Conservation (phyloP, 352 stramenopile genomes). For the Blastocystis sp. region DNA sequence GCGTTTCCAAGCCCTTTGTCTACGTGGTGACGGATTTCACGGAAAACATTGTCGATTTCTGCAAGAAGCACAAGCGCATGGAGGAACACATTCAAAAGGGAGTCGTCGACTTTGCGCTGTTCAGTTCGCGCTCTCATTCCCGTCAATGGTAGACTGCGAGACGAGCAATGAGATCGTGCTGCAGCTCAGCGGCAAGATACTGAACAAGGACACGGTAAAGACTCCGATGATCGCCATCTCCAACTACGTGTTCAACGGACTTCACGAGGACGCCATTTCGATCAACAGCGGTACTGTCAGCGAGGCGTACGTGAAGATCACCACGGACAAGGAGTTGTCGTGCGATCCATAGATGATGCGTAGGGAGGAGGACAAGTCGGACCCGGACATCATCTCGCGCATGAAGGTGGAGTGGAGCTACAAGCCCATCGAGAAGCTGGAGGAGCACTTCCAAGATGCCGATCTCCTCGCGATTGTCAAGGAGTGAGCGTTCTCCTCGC, state of each 20-base stretch:
- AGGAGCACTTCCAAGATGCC: constrained; percentile 9
- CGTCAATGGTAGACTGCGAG: constrained; percentile 52
- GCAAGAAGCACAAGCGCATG: constrained; percentile 68
- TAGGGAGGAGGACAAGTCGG: constrained; percentile 26
- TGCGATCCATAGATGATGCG: not conserved
- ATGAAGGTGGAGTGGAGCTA: constrained; percentile 67
- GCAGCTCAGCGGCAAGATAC: constrained; percentile 32
- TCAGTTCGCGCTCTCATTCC: constrained; percentile 49
- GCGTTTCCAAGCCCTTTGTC: constrained; percentile 69
- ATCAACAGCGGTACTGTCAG: constrained; percentile 49
- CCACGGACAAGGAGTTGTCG: constrained; percentile 29
- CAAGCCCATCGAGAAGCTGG: constrained; percentile 1
- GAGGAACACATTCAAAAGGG: constrained; percentile 68
- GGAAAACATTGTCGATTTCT: constrained; percentile 69
- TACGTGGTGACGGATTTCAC: constrained; percentile 73
- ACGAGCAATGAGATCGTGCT: constrained; percentile 62
- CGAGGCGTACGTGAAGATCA: constrained; percentile 48
- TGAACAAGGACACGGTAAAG: constrained; percentile 61
- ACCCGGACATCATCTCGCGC: constrained; percentile 54
- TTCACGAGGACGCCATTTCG: constrained; percentile 70
- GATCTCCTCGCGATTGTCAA: not conserved
- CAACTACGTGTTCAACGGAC: constrained; percentile 73
- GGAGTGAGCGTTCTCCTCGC: not conserved
- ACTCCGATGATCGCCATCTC: constrained; percentile 72
- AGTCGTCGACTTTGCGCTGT: constrained; percentile 72